phyloP scores from a whole-genome alignment of 2,329 filamentous ascomycete genomes.

The Neofusicoccum sp. region DNA sequence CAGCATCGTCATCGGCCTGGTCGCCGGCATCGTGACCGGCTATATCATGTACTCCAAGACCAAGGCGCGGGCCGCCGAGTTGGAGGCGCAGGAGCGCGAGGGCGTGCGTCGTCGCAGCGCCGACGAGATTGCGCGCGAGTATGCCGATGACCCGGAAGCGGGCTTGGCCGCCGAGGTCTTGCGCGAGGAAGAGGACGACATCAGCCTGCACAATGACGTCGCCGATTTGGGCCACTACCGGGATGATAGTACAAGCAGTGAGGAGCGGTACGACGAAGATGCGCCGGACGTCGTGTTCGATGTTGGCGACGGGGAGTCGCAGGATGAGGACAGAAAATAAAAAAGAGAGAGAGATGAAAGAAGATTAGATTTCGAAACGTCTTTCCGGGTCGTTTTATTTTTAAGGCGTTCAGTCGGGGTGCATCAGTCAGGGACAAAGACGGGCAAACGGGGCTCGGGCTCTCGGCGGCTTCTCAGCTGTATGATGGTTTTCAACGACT shows the following conservation, averaged over 20 bases:
- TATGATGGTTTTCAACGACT: no score
- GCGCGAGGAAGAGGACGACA: constrained; percentile 56
- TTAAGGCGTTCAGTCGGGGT: neutral
- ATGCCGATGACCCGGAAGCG: constrained; percentile 49
- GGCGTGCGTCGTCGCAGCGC: constrained; percentile 34
- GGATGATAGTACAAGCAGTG: constrained; percentile 43
- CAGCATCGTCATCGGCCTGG: constrained; percentile 72
- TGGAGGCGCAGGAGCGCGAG: constrained; percentile 51
- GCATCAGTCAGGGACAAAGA: no score
- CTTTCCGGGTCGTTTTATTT: neutral
- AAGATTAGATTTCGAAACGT: neutral
- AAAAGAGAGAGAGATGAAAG: neutral
- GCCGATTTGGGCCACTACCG: constrained; percentile 32
- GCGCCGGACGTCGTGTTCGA: constrained; percentile 48
- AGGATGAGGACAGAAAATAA: constrained; percentile 26
- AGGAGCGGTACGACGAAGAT: constrained; percentile 43
- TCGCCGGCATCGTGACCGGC: constrained; percentile 75
- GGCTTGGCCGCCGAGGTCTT: constrained; percentile 42
- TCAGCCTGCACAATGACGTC: constrained; percentile 44
- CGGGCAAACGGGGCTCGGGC: no score
- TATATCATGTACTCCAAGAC: constrained; percentile 78
- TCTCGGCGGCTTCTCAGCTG: no score
- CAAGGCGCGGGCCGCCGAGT: constrained; percentile 51
- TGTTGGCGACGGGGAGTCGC: constrained; percentile 45
- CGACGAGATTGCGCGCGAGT: constrained; percentile 43